A percentile compares a stretch with the other conserved stretches of the same genome.
Conservation (phyloP, 2,329 filamentous ascomycete genomes). For the Cladosporium phlei region DNA sequence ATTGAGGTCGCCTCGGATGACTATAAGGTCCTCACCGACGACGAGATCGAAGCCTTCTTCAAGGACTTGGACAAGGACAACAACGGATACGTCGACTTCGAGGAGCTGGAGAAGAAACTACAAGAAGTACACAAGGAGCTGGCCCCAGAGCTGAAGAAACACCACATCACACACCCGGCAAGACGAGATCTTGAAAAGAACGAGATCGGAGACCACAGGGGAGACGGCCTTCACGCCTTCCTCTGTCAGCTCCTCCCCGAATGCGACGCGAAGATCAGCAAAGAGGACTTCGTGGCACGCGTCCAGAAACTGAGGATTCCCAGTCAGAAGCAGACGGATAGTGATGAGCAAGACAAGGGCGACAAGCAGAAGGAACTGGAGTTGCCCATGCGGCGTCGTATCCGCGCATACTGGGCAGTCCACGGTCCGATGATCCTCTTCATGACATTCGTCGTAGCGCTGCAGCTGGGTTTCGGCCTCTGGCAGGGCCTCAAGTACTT, state of each 20-base stretch:
- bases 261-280: conserved; percentile 40
- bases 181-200: conserved; percentile 29
- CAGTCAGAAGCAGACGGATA: conserved; percentile 52
- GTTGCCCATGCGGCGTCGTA: conserved; percentile 43
- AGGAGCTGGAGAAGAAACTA: conserved; percentile 50
- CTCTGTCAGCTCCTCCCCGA: conserved; percentile 45
- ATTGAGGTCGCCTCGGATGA: conserved; percentile 20
- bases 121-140: conserved; percentile 51
- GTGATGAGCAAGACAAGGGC: conserved; percentile 44
- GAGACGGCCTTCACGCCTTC: conserved; percentile 47
- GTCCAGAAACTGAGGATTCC: conserved; percentile 59
- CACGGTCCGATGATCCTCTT: conserved; percentile 51
- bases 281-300: conserved; percentile 48
- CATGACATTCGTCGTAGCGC: conserved; percentile 43
- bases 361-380: conserved; percentile 36
- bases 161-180: conserved; percentile 40
- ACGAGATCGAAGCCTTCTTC: conserved; percentile 51
- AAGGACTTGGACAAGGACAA: conserved; percentile 50
- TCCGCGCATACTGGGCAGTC: conserved; percentile 53
- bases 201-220: conserved; percentile 20
- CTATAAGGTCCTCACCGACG: conserved; percentile 35
- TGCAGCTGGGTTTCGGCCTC: conserved; percentile 49
- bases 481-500: conserved; percentile 54
- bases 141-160: conserved; percentile 42
- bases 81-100: conserved; percentile 50